A percentile compares a stretch with the other conserved stretches of the same genome.
Evolutionary conservation across 2,329 filamentous ascomycete species (phyloP).

Genomic region (Diaporthe sp.): DNA sequence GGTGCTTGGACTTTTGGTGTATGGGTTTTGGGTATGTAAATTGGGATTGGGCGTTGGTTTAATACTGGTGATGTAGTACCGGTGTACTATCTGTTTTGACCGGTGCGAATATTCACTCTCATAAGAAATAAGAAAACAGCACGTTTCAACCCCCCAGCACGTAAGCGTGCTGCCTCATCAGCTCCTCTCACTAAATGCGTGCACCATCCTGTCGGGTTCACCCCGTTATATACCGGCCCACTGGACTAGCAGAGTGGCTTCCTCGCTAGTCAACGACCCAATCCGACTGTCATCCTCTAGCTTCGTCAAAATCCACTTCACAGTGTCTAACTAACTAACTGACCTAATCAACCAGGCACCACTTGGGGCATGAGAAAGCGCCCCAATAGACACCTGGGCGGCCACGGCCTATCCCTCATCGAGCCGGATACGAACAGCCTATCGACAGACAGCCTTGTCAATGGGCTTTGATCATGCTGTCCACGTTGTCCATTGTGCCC

Average conservation of each 20-base stretch:
- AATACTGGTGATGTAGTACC: too few relatives aligned
- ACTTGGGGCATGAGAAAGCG: neutral
- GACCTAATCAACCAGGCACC: neutral
- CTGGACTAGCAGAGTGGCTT: neutral
- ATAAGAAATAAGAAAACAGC: neutral
- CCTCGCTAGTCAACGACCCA: neutral
- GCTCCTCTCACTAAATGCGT: neutral
- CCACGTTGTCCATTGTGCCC: neutral
- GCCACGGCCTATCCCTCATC: neutral
- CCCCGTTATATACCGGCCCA: neutral
- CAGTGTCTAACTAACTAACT: neutral
- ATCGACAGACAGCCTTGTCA: neutral
- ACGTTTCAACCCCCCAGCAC: neutral
- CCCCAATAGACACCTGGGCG: neutral
- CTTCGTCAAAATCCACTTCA: neutral
- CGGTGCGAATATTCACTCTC: too few relatives aligned
- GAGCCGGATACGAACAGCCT: neutral
- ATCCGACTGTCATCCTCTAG: neutral
- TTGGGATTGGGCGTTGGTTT: too few relatives aligned
- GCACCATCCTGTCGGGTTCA: slow-evolving; percentile 16
- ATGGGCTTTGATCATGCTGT: neutral
- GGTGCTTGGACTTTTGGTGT: too few relatives aligned
- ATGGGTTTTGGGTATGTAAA: too few relatives aligned
- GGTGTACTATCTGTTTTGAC: too few relatives aligned
- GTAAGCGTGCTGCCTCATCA: neutral